phyloP scores from a whole-genome alignment of 306 rosid species.

The Begonia fuchsioides region DNA sequence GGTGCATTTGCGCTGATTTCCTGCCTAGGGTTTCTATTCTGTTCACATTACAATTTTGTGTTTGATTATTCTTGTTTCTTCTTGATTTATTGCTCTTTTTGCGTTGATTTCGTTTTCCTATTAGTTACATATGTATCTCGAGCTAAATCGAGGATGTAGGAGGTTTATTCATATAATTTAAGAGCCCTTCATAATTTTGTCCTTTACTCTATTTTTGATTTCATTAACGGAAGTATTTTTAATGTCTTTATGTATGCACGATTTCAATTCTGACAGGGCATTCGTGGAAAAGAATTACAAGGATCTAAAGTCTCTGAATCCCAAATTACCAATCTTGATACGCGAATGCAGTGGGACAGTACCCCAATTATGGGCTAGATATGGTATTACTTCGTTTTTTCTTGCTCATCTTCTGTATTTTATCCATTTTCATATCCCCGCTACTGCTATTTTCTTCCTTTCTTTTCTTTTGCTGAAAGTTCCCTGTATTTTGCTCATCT shows the following conservation, averaged over 20 bases:
- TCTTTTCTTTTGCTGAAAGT: not conserved
- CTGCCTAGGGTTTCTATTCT: not conserved
- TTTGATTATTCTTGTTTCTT: too few relatives aligned
- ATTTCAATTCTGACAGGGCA: slow-evolving; percentile 28
- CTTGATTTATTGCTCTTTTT: too few relatives aligned
- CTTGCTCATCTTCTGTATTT: slow-evolving; percentile 1
- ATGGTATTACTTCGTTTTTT: slow-evolving; percentile 31
- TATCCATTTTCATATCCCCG: not conserved
- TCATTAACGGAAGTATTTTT: not conserved
- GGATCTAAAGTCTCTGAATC: slow-evolving; percentile 73
- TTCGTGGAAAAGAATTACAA: slow-evolving; percentile 80
- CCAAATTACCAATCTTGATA: slow-evolving; percentile 76
- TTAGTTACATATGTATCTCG: too few relatives aligned
- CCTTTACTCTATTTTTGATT: not conserved
- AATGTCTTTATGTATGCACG: too few relatives aligned
- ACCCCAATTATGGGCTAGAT: slow-evolving; percentile 96
- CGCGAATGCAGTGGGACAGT: slow-evolving; percentile 80
- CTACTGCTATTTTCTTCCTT: not conserved
- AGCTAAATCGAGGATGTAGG: too few relatives aligned
- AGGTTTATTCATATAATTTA: too few relatives aligned
- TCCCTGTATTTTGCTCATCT: too few relatives aligned
- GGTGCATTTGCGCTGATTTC: slow-evolving; percentile 1
- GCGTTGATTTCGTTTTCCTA: too few relatives aligned
- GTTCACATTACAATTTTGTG: too few relatives aligned
- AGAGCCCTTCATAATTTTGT: too few relatives aligned